phyloP scores from a whole-genome alignment of 2,329 filamentous ascomycete genomes.

The Aspergillus cejpii region DNA sequence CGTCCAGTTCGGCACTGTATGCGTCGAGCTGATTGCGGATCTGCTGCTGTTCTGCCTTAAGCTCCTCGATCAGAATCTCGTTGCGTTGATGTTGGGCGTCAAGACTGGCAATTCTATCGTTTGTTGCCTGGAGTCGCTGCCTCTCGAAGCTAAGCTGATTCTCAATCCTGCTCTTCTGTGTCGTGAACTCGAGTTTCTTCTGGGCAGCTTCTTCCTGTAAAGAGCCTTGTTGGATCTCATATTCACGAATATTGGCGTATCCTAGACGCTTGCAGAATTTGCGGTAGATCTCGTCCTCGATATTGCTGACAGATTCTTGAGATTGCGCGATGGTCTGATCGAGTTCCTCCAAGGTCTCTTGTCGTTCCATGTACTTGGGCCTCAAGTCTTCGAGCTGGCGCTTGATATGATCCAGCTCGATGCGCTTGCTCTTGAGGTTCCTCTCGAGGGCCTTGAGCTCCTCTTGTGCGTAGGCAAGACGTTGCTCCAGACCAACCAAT shows the following conservation, averaged over 20 bases:
- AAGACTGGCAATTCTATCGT: slow-evolving; percentile 61
- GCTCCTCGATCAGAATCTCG: slow-evolving; percentile 60
- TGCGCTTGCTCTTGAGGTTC: slow-evolving; percentile 77
- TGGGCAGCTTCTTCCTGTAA: slow-evolving; percentile 84
- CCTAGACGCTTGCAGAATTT: slow-evolving; percentile 80
- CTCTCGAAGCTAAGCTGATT: slow-evolving; percentile 59
- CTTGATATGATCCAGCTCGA: slow-evolving; percentile 67
- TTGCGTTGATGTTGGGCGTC: slow-evolving; percentile 61
- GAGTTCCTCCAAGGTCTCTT: slow-evolving; percentile 59
- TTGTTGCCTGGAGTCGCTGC: slow-evolving; percentile 63
- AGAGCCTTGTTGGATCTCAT: slow-evolving; percentile 87
- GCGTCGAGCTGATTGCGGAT: slow-evolving; percentile 68
- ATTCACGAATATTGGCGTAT: slow-evolving; percentile 83
- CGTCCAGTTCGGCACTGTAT: slow-evolving; percentile 69
- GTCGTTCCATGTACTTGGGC: slow-evolving; percentile 70
- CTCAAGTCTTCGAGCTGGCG: slow-evolving; percentile 67
- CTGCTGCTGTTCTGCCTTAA: slow-evolving; percentile 64
- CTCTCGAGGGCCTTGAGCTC: slow-evolving; percentile 73
- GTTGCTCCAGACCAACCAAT: slow-evolving; percentile 70
- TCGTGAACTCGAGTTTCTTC: slow-evolving; percentile 78
- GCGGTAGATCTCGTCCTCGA: slow-evolving; percentile 83
- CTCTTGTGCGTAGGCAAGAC: slow-evolving; percentile 61
- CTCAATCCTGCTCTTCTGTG: slow-evolving; percentile 61
- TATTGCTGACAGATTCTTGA: slow-evolving; percentile 62
- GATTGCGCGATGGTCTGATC: slow-evolving; percentile 51